Evolutionary conservation across 2,329 filamentous ascomycete genomes (phyloP), one percentile per base, ranked within the genome.

Genomic region (Tolypocladium paradoxum): DNA sequence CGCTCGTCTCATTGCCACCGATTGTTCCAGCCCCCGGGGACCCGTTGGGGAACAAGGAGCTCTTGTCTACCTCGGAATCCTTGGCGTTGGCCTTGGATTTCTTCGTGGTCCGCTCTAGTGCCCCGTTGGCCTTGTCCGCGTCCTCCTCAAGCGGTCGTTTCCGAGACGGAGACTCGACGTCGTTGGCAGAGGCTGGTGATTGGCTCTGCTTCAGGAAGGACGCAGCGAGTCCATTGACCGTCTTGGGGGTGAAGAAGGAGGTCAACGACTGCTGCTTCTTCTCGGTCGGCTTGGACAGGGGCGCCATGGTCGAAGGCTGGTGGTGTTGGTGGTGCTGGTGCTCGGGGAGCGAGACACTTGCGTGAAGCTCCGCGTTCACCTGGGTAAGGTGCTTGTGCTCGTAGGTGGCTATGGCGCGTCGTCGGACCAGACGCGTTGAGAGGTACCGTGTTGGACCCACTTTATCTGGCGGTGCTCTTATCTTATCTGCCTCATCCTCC

Each of bases 221-320:
- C 36, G 70, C 64, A n/a, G 68, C 62, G 27, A 73, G 61, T 54
- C 72, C 73, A 65, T 77, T 78, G 63, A 71, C 66, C 14, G 79
- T 72, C 57, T 79, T 84, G 16, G 82, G 82, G 1, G 83, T 80
- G 66, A 95, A 95, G 71, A 95, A 95, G 64, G 84, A 91, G 3
- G 89, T 93, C 56, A 96, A 85, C 1, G 89, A 88, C 59, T 85
- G 81, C 65, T 96, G 89, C 62, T 85, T 88, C 69, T 86, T 87
- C 52, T 67, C 71, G 0, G 71, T 74, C 1, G 74, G 54, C 40
- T 60, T 52, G 11, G 69, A 12, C 20, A 31, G 22, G n/a, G 54
- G 54, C 11, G 54, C 43, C 54, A 55, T 55, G 22, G 34, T 14
- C 18, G 35, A n/a, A 14, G 31, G 8, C 8, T 29, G 36, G 31